phyloP scores from a whole-genome alignment of 306 rosid species.

The Hippophae tibetana region DNA sequence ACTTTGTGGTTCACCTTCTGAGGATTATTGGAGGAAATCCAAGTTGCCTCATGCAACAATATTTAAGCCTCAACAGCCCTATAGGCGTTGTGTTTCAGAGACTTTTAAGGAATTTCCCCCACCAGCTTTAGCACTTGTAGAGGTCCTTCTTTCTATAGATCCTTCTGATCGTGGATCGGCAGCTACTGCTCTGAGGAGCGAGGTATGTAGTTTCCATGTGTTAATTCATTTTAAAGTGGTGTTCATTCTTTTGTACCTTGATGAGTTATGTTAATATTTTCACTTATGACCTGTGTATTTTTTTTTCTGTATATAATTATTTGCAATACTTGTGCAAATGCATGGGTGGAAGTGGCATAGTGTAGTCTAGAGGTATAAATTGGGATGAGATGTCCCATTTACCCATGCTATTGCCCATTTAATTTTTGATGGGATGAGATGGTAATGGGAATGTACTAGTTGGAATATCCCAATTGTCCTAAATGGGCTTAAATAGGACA shows the following conservation, averaged over 20 bases:
- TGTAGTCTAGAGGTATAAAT: too few species aligned
- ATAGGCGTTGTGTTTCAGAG: conserved; percentile 69
- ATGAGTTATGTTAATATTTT: not conserved
- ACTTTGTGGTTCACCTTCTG: conserved; percentile 90
- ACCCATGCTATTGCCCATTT: too few species aligned
- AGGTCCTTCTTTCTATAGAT: conserved; percentile 69
- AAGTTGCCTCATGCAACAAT: conserved; percentile 93
- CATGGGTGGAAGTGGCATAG: too few species aligned
- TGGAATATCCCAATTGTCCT: too few species aligned
- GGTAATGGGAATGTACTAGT: too few species aligned
- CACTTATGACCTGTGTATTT: too few species aligned
- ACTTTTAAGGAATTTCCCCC: conserved; percentile 82
- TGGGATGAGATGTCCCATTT: too few species aligned
- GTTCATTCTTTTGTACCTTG: not conserved
- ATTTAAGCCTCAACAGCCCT: conserved; percentile 91
- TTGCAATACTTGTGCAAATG: too few species aligned
- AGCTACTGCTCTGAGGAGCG: conserved; percentile 62
- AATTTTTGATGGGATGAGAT: too few species aligned
- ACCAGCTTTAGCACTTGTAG: conserved; percentile 69
- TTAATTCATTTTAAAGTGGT: not conserved
- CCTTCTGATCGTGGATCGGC: conserved; percentile 92
- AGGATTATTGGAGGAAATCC: conserved; percentile 91
- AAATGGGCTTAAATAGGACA: too few species aligned
- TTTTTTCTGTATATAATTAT: too few species aligned
- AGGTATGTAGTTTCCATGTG: conserved; percentile 39